Evolutionary conservation across 192 early-diverging fungal species (phyloP).

Genomic region (Coemansia sp.): DNA sequence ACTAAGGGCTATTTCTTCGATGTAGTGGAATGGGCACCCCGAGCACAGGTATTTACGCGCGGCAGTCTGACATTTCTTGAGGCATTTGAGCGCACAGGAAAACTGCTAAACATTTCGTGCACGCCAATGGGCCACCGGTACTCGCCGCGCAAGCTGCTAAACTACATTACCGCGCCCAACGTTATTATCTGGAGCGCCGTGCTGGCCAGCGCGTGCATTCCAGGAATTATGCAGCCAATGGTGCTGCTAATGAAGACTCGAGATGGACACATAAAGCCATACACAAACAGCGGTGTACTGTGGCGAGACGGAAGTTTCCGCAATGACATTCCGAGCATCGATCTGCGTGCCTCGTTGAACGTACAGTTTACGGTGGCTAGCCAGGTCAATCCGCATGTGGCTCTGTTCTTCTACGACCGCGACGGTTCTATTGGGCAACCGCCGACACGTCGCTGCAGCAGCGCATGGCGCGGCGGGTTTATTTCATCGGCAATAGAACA

Average conservation of each 20-base stretch:
- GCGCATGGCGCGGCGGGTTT: conserved; percentile 88
- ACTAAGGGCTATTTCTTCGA: conserved; percentile 48
- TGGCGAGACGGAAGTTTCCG: conserved; percentile 90
- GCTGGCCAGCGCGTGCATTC: conserved; percentile 82
- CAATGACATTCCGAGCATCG: conserved; percentile 75
- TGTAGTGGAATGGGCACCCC: conserved; percentile 63
- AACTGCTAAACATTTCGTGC: conserved; percentile 75
- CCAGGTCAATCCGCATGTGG: conserved; percentile 89
- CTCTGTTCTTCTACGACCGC: conserved; percentile 82
- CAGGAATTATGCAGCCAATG: conserved; percentile 79
- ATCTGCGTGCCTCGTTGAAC: conserved; percentile 74
- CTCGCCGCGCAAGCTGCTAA: conserved; percentile 78
- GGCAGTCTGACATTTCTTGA: conserved; percentile 88
- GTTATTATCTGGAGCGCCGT: conserved; percentile 87
- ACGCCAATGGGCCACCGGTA: conserved; percentile 57
- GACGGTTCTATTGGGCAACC: conserved; percentile 76
- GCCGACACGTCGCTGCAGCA: conserved; percentile 63
- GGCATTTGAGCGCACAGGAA: conserved; percentile 84
- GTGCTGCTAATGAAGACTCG: conserved; percentile 78
- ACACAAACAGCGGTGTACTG: conserved; percentile 62
- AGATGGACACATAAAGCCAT: conserved; percentile 66
- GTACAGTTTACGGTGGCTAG: conserved; percentile 84
- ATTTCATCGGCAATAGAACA: conserved; percentile 75
- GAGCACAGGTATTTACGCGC: conserved; percentile 66
- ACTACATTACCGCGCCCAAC: conserved; percentile 83